Evolutionary conservation across 768 basidiomycete genomes (phyloP), one percentile per base, ranked within the genome.

Genomic region (Lactifluus subvellereus): DNA sequence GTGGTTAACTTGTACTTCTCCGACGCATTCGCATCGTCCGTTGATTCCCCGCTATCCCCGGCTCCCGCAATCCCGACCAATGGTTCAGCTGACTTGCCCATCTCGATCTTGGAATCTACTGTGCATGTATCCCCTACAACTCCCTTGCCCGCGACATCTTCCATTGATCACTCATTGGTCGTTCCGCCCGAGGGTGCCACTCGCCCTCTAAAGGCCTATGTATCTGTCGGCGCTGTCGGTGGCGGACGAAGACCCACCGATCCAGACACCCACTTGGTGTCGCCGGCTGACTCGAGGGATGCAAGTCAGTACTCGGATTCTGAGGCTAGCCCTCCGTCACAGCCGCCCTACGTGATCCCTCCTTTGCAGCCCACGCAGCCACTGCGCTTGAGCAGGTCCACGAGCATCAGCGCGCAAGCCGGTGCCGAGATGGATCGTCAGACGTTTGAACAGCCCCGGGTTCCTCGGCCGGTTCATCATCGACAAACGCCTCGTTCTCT

Each of bases 1-100:
- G 45, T 74, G 37, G 62, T 73, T 55, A 71, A 66, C 64, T 71
- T 73, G 72, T 73, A 72, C 64, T 59, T 68, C 27, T 71, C 69
- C 7, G 66, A 64, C 13, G 49, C 67, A 3, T 57, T 71, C 0
- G 57, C 62, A 9, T 14, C 50, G 3, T 52, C 45, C 8, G 57
- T 56, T 11, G 56, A 64, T 14, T 60, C 61, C 43, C 71, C 67
- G 9, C 49, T 60, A 3, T 65, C 61, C 14, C 71, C 69, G 3
- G 61, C 61, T 7, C 54, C 68, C 47, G 62, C 40, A 37, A 33
- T 35, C 49, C 54, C 27, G 27, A 27, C 27, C 27, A 27, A 59
- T 42, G 64, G 57, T 22, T 6, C 61, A 20, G 27, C 57, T 14
- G 62, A 50, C 49, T 43, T 20, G 14, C 13, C 22, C 42, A n/a